Base-by-base conservation (phyloP, 75 land plant genomes). In the Pinus taeda region DNA sequence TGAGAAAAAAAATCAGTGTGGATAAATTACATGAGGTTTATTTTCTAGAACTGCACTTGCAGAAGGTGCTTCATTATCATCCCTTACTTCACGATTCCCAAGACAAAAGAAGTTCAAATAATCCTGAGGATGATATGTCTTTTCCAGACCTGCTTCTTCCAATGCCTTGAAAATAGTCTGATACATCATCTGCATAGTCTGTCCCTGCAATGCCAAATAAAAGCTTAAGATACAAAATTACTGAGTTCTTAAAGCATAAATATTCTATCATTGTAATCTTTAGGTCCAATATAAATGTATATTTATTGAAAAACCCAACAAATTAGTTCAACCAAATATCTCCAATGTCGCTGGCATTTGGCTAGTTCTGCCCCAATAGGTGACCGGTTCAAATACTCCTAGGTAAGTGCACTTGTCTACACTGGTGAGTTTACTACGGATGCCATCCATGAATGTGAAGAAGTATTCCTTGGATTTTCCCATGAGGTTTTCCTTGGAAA, bases 131-230 rank as follows among this genome's bases (percentile, higher is more conserved):
- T 85, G 85, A 71, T 81, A 79, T 4, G 71, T 59, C 12, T 86
- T 71, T 6, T 76, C 81, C 24, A 77, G 69, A 6, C 84, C 86
- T 57, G 58, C 75, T 12, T 84, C 85, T 59, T 80, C 70, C 55
- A 93, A 74, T 53, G 87, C 91, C 22, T 80, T 71, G 57, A 85
- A 89, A 69, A 93, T 87, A 26, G 86, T 76, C 8, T 75, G 78
- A 75, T 91, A 93, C 96, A 93, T 93, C 96, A 93, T 93, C 76
- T 92, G 79, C 81, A 94, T 92, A 39, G 97, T 94, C 69, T 94
- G 90, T 20, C 77, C 21, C 21, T 62, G 64, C 55, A 49, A 49
- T 49, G 55, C 12, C 33, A 21, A 74, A 24, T 18, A 69, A 42
- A 37, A 15, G n/a, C 49, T n/a, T n/a, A n/a, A 33, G 45, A 7